Base-by-base conservation (phyloP, 176 grass and related monocot genomes). In the Aechmea fasciata region DNA sequence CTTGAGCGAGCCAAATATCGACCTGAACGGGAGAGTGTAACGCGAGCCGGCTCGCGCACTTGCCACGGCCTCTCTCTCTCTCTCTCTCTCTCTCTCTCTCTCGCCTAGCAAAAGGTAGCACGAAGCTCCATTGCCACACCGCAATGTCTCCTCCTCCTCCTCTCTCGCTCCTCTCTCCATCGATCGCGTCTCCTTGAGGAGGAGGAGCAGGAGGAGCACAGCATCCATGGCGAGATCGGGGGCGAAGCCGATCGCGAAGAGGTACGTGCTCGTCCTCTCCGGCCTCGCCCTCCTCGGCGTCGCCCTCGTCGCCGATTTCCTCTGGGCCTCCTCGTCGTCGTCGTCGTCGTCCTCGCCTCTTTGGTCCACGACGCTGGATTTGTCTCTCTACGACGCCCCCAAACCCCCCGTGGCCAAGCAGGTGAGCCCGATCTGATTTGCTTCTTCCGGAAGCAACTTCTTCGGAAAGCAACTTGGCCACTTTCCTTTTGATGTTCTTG, bases 261-360 rank as follows among this genome's bases (percentile, higher is more conserved):
- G 81, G 64, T 81, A 83, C 65, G 51, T 88, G 9, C 51, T 87
- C 51, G 84, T 79, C 57, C 73, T 97, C 25, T 76, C 81, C 51
- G 70, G 73, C 65, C 18, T 97, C 53, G 84, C 61, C 52, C 48
- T 92, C 73, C 84, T 97, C 62, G 83, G 83, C 20, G 47, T 97
- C 57, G 82, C 81, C 69, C 74, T 97, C 63, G 72, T 97, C 47
- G 81, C 78, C 71, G 89, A 97, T 71, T 83, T 79, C 81, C 83
- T 91, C 20, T 92, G 89, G 83, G 85, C 89, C 17, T 84, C 85
- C 33, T 89, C 88, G 12, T 73, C 65, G 24, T 82, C 83, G 24
- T 49, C 69, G 11, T 69, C 82, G 1, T 51, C 79, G 52, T 51
- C 78, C 4, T 77, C 74, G 17, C 12, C 73, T 17, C 29, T 83